phyloP scores from a whole-genome alignment of 257 asterid species.

The Solanum arcanum region DNA sequence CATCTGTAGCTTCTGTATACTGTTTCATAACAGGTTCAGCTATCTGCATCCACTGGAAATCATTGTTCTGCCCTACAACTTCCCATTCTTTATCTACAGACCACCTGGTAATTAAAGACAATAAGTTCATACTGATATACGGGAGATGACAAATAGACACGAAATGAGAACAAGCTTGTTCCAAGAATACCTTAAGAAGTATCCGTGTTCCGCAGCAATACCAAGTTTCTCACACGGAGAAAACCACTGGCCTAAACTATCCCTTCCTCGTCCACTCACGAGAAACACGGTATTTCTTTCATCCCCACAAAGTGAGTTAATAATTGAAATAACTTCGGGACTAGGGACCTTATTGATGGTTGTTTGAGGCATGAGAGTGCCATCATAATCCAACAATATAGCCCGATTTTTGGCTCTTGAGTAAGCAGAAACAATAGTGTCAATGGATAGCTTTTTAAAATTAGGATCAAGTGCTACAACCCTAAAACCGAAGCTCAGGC shows the following conservation, averaged over 20 bases:
- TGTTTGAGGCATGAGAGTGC: constrained; percentile 40
- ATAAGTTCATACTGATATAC: neutral
- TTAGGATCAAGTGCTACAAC: constrained; percentile 49
- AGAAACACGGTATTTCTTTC: constrained; percentile 25
- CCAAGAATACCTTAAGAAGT: constrained; percentile 20
- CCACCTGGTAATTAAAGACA: constrained; percentile 15
- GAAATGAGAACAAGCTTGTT: neutral
- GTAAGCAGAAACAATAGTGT: constrained; percentile 26
- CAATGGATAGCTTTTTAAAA: constrained; percentile 34
- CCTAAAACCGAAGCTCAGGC: constrained; percentile 38
- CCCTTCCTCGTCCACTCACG: constrained; percentile 41
- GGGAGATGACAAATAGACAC: neutral
- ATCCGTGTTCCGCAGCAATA: constrained; percentile 47
- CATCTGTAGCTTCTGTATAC: constrained; percentile 45
- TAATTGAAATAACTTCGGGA: constrained; percentile 20
- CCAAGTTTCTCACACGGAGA: constrained; percentile 36
- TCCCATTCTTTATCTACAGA: constrained; percentile 25
- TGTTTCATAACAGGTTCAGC: constrained; percentile 39
- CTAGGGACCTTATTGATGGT: constrained; percentile 23
- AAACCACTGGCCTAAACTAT: constrained; percentile 35
- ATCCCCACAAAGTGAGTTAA: constrained; percentile 24
- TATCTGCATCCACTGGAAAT: constrained; percentile 35
- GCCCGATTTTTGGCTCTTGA: constrained; percentile 32
- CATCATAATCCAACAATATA: constrained; percentile 40
- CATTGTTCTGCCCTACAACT: constrained; percentile 23